Evolutionary conservation across 805 yeast species (phyloP).

Genomic region (Schizosaccharomyces lindneri): DNA sequence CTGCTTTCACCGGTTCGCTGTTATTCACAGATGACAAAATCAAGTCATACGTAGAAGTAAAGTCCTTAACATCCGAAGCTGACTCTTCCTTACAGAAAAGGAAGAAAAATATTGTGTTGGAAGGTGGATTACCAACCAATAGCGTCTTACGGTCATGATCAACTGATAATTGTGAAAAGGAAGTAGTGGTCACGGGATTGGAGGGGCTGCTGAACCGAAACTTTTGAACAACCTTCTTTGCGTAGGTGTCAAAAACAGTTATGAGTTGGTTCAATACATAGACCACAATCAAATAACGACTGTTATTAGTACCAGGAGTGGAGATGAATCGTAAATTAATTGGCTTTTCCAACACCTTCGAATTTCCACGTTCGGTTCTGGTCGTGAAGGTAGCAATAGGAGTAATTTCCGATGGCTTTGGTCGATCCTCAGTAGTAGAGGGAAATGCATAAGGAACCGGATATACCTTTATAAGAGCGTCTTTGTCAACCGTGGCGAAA

Average conservation of each 20-base stretch:
- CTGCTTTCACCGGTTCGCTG: background rate
- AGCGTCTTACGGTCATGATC: background rate
- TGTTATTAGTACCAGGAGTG: background rate
- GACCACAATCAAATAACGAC: background rate
- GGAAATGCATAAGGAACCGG: background rate
- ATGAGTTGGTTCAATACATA: background rate
- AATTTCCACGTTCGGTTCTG: background rate
- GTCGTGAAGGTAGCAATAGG: background rate
- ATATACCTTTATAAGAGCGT: background rate
- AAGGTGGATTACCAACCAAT: background rate
- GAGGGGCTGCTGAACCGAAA: background rate
- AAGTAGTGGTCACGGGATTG: background rate
- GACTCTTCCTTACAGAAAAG: background rate
- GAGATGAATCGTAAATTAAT: background rate
- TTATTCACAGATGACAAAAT: background rate
- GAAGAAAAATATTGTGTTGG: background rate
- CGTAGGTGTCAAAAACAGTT: background rate
- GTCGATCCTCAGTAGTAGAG: background rate
- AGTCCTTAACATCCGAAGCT: background rate
- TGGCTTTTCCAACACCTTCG: background rate
- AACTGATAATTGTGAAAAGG: background rate
- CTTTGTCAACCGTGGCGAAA: background rate
- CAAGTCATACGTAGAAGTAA: background rate
- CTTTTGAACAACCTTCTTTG: background rate
- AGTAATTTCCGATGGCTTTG: background rate